Conservation (phyloP, 495 filamentous ascomycete genomes). For the Penicillium subrubescens region DNA sequence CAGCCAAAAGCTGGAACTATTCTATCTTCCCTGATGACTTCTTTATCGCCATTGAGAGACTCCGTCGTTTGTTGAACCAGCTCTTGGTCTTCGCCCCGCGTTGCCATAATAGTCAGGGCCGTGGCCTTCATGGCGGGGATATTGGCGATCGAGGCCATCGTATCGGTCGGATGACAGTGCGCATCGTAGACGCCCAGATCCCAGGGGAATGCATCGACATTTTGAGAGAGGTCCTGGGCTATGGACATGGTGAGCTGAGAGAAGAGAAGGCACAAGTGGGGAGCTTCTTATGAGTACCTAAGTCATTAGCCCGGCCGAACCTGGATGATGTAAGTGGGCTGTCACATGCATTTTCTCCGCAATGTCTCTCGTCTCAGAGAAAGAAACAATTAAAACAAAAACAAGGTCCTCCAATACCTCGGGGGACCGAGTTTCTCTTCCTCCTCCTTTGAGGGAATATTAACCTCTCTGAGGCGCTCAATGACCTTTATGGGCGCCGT, state of each 20-base stretch:
- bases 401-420: conserved; percentile 1
- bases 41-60: conserved; percentile 34
- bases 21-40: conserved; percentile 20
- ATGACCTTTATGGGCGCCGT: conserved; percentile 15
- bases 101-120: conserved; percentile 85
- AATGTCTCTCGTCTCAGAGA: not conserved
- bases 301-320: not conserved
- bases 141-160: conserved; percentile 67
- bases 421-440: not conserved
- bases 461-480: not conserved
- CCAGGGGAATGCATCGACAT: conserved; percentile 69
- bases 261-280: not conserved
- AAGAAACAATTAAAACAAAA: conserved; percentile 7
- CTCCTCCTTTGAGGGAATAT: not conserved
- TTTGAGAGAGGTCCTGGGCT: conserved; percentile 12
- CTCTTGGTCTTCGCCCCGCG: conserved; percentile 81
- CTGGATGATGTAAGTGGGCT: conserved; percentile 25
- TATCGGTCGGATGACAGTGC: conserved; percentile 98
- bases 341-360: conserved; percentile 40
- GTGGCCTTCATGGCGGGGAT: conserved; percentile 78
- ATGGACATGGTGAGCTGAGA: conserved; percentile 19
- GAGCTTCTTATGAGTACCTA: not conserved
- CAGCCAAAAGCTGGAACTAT: conserved; percentile 91
- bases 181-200: conserved; percentile 83
- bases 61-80: conserved; percentile 73